These are phyloP conservation scores for Aspergillus uvarum DNA, from an alignment of 2,329 filamentous ascomycete species.

Conservation along the genomic window DNA sequence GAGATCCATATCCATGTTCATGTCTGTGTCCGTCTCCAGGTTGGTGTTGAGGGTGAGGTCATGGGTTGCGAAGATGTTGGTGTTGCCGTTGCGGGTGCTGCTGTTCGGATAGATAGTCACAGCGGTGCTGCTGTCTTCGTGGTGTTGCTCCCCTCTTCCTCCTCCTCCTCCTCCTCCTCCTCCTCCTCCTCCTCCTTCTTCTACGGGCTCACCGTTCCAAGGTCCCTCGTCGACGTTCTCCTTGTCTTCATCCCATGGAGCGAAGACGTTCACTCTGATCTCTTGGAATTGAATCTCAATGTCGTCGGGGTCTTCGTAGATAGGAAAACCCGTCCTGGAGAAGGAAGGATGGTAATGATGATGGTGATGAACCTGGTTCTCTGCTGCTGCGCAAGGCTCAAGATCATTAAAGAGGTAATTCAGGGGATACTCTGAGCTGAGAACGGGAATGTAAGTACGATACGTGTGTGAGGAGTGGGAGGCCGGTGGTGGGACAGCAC, in stretches of 20 bases:
- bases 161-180: neutral
- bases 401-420: neutral
- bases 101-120: neutral
- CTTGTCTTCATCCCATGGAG: slow-evolving; percentile 18
- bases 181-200: neutral
- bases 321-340: slow-evolving; percentile 10
- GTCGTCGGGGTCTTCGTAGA: slow-evolving; percentile 22
- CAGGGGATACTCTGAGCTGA: neutral
- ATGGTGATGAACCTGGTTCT: neutral
- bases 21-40: too few species aligned
- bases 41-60: too few species aligned
- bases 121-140: neutral
- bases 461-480: neutral
- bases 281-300: slow-evolving; percentile 2
- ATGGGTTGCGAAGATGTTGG: too few species aligned
- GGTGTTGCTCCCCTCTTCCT: neutral
- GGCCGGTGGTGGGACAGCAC: neutral
- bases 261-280: neutral
- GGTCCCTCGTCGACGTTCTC: slow-evolving; percentile 12
- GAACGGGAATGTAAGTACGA: neutral
- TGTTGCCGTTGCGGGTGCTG: too few species aligned
- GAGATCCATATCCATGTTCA: too few species aligned
- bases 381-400: neutral
- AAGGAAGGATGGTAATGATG: neutral
- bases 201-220: neutral